A percentile compares a stretch with the other conserved stretches of the same genome.
Evolutionary conservation across 306 rosid species (phyloP).

Genomic region (Cicer yamashitae): DNA sequence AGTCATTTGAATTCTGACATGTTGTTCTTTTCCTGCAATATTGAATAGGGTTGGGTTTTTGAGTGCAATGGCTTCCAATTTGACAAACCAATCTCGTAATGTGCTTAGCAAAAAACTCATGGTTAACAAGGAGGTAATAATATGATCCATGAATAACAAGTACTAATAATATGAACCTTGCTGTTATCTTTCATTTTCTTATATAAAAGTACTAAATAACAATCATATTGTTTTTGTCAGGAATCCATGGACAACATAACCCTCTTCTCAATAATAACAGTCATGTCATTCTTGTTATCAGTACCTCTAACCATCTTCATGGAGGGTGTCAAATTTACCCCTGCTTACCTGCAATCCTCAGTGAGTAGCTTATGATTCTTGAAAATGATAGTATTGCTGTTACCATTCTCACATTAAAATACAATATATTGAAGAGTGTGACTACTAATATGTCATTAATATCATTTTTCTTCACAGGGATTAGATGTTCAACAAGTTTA

Average conservation of each 20-base stretch:
- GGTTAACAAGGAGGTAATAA: conserved; percentile 77
- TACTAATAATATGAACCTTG: background rate
- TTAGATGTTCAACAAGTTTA: conserved; percentile 68
- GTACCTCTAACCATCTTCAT: conserved; percentile 68
- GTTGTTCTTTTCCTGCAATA: conserved; percentile 28
- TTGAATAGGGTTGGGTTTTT: conserved; percentile 84
- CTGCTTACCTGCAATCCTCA: conserved; percentile 70
- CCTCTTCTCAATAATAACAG: conserved; percentile 89
- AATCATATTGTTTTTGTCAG: conserved; percentile 57
- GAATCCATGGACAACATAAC: conserved; percentile 91
- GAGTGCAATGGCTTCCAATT: conserved; percentile 99
- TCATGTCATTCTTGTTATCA: conserved; percentile 86
- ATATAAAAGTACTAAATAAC: conserved; percentile 35
- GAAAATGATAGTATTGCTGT: conserved; percentile 28
- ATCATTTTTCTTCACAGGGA: conserved; percentile 62
- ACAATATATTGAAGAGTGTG: background rate
- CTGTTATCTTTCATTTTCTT: background rate
- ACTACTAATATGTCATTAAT: conserved; percentile 22
- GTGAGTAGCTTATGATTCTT: conserved; percentile 61
- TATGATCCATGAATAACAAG: background rate
- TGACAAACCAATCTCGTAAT: conserved; percentile 92
- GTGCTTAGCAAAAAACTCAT: conserved; percentile 97
- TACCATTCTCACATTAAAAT: conserved; percentile 31
- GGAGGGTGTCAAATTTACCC: conserved; percentile 91
- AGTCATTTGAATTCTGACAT: conserved; percentile 36